A percentile compares a stretch with the other conserved stretches of the same genome.
phyloP scores from a whole-genome alignment of 768 basidiomycete species.

The Trametopsis cervina region DNA sequence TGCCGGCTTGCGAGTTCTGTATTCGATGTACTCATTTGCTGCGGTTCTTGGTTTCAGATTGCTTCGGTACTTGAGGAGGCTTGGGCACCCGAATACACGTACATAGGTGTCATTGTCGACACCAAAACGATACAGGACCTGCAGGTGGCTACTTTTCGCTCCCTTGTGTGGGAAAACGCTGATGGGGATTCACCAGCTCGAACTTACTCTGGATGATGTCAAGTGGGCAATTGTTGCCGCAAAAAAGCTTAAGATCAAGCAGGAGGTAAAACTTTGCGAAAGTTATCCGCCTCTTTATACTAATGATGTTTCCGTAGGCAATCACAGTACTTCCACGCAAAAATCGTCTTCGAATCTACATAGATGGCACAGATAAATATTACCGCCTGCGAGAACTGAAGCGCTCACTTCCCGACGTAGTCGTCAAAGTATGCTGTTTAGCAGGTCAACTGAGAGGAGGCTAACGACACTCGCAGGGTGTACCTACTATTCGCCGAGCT shows the following conservation, averaged over 20 bases:
- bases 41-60: conserved; percentile 48
- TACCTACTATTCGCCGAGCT: conserved; percentile 81
- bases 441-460: background rate
- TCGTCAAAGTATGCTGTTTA: conserved; percentile 87
- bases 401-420: conserved; percentile 73
- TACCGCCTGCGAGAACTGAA: conserved; percentile 84
- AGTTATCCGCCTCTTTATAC: too few species aligned
- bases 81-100: conserved; percentile 90
- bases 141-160: conserved; percentile 42
- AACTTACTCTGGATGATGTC: conserved; percentile 87
- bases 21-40: too few species aligned
- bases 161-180: background rate
- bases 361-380: conserved; percentile 73
- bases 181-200: conserved; percentile 47
- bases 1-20: too few species aligned
- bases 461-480: conserved; percentile 48
- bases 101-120: conserved; percentile 90
- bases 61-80: conserved; percentile 92
- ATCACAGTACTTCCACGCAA: conserved; percentile 72
- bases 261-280: conserved; percentile 43
- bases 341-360: conserved; percentile 70
- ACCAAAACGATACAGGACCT: conserved; percentile 81
- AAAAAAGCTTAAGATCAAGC: conserved; percentile 90
- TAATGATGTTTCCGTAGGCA: conserved; percentile 38
- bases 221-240: conserved; percentile 84